Evolutionary conservation across 2,329 filamentous ascomycete species (phyloP), one percentile per base, ranked within the genome.

Genomic region (Ramularia endophylla): DNA sequence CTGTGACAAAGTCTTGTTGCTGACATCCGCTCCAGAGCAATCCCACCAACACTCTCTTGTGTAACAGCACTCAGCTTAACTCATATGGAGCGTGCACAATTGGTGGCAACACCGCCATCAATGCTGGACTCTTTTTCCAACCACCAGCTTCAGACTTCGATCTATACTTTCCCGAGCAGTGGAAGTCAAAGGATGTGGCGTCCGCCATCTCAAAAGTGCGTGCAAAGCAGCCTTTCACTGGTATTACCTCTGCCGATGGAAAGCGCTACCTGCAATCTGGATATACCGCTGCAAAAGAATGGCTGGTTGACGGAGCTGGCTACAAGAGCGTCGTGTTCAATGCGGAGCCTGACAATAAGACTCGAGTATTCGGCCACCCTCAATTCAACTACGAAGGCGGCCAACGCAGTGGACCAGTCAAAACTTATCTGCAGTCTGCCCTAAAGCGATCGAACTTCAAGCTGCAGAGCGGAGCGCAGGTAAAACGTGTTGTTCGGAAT

Each of bases 111-210:
- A 73, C 75, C 1, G 71, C 74, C 7, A 80, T 84, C 62, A 80
- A 81, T 33, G 78, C 77, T 6, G 62, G 80, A 30, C 74, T 83
- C 35, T 69, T 73, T 16, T 66, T 80, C 20, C 73, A 78, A 44
- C 79, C 80, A 0, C 66, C 77, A 41, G 67, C 74, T 29, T 73
- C 70, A 17, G 80, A 84, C 58, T 83, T 76, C 60, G 67, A 79
- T 50, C 55, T 65, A 33, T 64, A 74, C 52, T 75, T 83, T 40
- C 73, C 71, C 2, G 58, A 62, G 9, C 55, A 69, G 11, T 77
- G 74, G 74, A 74, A 73, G 53, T 70, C 65, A 32, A 55, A 53
- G 1, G 72, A 76, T 43, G 68, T 78, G 48, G 49, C 64, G 31
- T 53, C 52, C n/a, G 70, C 73, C 0, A 73, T 70, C 4, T 45